Evolutionary conservation across 2,329 filamentous ascomycete species (phyloP), one percentile per base, ranked within the genome.

Genomic region (Verticillium nonalfalfae): DNA sequence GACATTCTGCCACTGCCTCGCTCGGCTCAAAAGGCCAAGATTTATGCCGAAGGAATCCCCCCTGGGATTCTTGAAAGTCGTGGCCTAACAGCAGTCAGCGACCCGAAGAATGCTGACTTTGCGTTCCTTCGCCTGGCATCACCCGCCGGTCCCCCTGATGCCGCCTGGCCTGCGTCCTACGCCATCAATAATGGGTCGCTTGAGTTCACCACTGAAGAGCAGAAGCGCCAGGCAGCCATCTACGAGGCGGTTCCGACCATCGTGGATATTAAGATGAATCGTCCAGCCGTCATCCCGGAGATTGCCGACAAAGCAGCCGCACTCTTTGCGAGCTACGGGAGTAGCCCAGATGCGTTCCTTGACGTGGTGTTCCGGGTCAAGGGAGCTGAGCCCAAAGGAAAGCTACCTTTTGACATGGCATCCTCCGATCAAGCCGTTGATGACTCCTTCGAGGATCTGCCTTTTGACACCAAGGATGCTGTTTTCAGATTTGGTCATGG

Each of bases 361-460:
- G 78, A 80, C 63, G 72, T 81, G 0, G 54, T 80, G 0, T 78
- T 80, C 59, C 71, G 70, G 0, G 64, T 71, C 2, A 71, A 70
- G 7, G 50, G 45, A 2, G 52, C 33, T 9, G 66, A 67, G 14
- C 79, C 79, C 0, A 65, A 74, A 60, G 79, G 79, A 0, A 75
- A 71, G 66, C 63, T 80, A 60, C 78, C 78, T 0, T 79, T 80
- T 66, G 79, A 82, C 66, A 60, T 83, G 38, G 79, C 80, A 0
- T 66, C 75, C 9, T 79, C 76, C 5, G 73, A 75, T 64, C 72
- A 69, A 54, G 79, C 79, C 1, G 79, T 80, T 0, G 72, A 74
- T 54, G 72, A 65, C 7, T 63, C 65, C 0, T 63, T 59, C 13
- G 68, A 70, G 38, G 72, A 74, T 56, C 65, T 72, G 10, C 67